Evolutionary conservation across 345 rosid genomes (phyloP), one percentile per base, ranked within the genome.

Genomic region (Stellera chamaejasme): DNA sequence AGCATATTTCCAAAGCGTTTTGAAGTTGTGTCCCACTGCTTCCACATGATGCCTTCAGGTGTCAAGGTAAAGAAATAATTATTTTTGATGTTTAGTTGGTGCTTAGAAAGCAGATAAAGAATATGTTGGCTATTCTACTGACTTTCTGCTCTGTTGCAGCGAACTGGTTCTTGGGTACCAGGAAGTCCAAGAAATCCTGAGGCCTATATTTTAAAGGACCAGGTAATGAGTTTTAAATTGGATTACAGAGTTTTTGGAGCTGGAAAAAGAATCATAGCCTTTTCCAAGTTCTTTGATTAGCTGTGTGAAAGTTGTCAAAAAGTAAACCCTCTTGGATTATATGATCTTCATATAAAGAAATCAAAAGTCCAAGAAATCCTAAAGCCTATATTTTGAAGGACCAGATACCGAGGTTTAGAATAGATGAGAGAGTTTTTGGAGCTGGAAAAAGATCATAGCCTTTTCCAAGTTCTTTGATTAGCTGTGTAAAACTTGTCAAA

Each of bases 1-100:
- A 94, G 88, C 74, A 77, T 94, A 45, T 85, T 85, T 54, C 97
- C 99, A 2, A 64, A 28, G 59, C 66, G 79, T 13, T 83, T 94
- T 55, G 16, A 56, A 2, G 82, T 79, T 43, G 64, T 94, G 55
- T 94, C 99, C 15, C 90, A 94, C 71, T 89, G 97, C 80, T 85
- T 90, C 56, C 96, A 94, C 64, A 90, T 87, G 99, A 75, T 94
- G 93, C 97, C 99, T 68, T 68, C 81, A 36, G 65, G 42, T 63
- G 65, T 56, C 59, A 81, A 79, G 80, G 91, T 88, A 61, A 63
- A 43, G 47, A 64, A 46, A 45, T 49, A 13, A 45, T 43, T 54
- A 36, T 32, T 62, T 13, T 51, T 66, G 26, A 43, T 45, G 15
- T 36, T 19, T 53, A 7, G 32, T 45, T 13, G 26, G n/a, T 54